phyloP scores from a whole-genome alignment of 352 stramenopile genomes.

The Globisporangium takayamanum region DNA sequence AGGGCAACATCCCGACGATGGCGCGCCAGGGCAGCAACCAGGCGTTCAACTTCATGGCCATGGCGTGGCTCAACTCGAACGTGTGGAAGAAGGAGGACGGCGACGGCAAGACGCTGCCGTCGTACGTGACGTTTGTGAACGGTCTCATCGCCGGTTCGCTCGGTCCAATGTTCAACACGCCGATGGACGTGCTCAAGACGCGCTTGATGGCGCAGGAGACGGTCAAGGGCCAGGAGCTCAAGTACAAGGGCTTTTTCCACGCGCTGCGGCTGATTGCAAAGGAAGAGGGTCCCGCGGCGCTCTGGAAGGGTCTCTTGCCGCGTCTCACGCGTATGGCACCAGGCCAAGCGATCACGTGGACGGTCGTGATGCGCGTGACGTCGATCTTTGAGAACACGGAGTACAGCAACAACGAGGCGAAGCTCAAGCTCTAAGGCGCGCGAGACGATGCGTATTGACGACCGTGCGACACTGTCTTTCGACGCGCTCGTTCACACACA shows the following conservation, averaged over 20 bases:
- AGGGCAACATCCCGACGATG: slow-evolving; percentile 95
- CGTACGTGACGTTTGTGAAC: slow-evolving; percentile 93
- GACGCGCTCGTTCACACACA: background rate
- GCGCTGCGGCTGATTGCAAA: slow-evolving; percentile 90
- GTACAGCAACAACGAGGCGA: slow-evolving; percentile 32
- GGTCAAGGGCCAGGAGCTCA: slow-evolving; percentile 83
- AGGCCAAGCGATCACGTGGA: slow-evolving; percentile 96
- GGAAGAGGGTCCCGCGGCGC: slow-evolving; percentile 90
- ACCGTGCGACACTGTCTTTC: too few species aligned
- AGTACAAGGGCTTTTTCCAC: slow-evolving; percentile 95
- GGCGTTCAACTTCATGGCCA: slow-evolving; percentile 97
- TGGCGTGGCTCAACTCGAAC: slow-evolving; percentile 88
- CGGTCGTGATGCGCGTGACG: slow-evolving; percentile 84
- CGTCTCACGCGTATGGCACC: slow-evolving; percentile 94
- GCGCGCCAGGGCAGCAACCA: slow-evolving; percentile 96
- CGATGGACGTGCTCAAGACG: slow-evolving; percentile 95
- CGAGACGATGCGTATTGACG: too few species aligned
- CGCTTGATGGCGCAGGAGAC: slow-evolving; percentile 89
- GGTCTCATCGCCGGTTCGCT: slow-evolving; percentile 85
- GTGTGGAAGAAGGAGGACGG: slow-evolving; percentile 90
- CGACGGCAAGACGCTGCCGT: slow-evolving; percentile 86
- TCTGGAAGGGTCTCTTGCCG: slow-evolving; percentile 97
- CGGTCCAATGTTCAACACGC: slow-evolving; percentile 84
- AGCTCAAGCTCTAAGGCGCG: slow-evolving; percentile 61
- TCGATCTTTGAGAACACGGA: slow-evolving; percentile 83